phyloP scores from a whole-genome alignment of 768 basidiomycete genomes.

The Kwoniella newhampshirensis region DNA sequence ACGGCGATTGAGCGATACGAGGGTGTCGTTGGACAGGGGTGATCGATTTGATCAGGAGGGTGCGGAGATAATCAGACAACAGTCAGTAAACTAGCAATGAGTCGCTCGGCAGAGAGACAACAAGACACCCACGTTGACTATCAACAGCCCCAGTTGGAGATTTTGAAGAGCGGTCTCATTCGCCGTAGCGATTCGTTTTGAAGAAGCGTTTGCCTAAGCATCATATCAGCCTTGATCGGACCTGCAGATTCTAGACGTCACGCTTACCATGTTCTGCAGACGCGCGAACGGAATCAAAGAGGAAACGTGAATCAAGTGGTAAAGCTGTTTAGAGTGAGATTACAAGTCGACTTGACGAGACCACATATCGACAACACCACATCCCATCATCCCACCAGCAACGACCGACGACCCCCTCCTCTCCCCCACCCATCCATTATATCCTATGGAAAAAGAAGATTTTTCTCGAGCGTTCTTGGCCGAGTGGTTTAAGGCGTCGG shows the following conservation, averaged over 20 bases:
- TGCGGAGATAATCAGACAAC: background rate
- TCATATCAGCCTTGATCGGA: no score
- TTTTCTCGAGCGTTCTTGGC: conserved; percentile 15
- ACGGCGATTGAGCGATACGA: no score
- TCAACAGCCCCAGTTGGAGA: conserved; percentile 38
- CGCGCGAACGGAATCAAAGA: no score
- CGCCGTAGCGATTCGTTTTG: conserved; percentile 47
- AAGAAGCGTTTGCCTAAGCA: conserved; percentile 47
- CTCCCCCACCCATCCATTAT: no score
- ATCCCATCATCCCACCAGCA: no score
- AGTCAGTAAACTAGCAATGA: background rate
- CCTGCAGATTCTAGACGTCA: background rate
- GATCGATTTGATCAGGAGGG: background rate
- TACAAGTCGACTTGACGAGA: no score
- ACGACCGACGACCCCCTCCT: no score
- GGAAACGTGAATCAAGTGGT: background rate
- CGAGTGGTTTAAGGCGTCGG: conserved; percentile 31
- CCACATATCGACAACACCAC: no score
- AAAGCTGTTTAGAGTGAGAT: background rate
- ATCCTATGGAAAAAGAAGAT: no score
- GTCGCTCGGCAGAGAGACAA: background rate
- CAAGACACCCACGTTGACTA: conserved; percentile 39
- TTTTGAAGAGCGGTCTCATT: conserved; percentile 45
- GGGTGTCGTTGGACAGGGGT: no score
- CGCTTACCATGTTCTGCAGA: conserved; percentile 9